A percentile compares a stretch with the other conserved stretches of the same genome.
phyloP scores from a whole-genome alignment of 768 basidiomycete genomes.

The Mycena indigotica region DNA sequence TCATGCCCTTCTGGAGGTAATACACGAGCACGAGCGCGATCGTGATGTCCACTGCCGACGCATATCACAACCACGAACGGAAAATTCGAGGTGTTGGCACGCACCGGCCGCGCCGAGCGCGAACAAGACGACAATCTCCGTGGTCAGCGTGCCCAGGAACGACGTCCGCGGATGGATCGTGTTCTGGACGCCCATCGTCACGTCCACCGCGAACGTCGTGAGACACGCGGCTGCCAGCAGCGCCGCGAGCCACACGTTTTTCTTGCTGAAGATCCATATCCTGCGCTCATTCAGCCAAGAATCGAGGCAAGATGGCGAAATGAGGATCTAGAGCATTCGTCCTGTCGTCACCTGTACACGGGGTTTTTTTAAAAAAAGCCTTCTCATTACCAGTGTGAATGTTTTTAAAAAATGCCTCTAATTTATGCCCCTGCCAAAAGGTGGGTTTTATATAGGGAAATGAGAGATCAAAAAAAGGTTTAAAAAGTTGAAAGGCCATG shows the following conservation, averaged over 20 bases:
- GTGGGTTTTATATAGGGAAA: too few species aligned
- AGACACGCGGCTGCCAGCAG: slow-evolving; percentile 4
- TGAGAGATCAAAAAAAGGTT: too few species aligned
- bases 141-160: background rate
- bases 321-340: too few species aligned
- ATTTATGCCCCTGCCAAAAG: too few species aligned
- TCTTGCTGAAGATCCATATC: slow-evolving; percentile 22
- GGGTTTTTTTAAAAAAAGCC: too few species aligned
- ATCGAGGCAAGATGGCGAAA: too few species aligned
- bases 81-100: background rate
- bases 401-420: too few species aligned
- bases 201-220: slow-evolving; percentile 10
- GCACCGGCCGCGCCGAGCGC: slow-evolving; percentile 7
- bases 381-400: too few species aligned
- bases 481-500: too few species aligned
- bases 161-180: background rate
- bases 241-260: slow-evolving; percentile 8
- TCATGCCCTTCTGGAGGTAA: slow-evolving; percentile 11
- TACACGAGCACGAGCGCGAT: slow-evolving; percentile 12
- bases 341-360: too few species aligned
- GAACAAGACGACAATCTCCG: slow-evolving; percentile 12
- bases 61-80: background rate
- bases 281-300: too few species aligned
- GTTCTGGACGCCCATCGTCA: slow-evolving; percentile 13
- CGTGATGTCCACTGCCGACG: slow-evolving; percentile 9